Base-by-base conservation (phyloP, 192 early-diverging fungal genomes). In the Entomortierella chlamydospora region DNA sequence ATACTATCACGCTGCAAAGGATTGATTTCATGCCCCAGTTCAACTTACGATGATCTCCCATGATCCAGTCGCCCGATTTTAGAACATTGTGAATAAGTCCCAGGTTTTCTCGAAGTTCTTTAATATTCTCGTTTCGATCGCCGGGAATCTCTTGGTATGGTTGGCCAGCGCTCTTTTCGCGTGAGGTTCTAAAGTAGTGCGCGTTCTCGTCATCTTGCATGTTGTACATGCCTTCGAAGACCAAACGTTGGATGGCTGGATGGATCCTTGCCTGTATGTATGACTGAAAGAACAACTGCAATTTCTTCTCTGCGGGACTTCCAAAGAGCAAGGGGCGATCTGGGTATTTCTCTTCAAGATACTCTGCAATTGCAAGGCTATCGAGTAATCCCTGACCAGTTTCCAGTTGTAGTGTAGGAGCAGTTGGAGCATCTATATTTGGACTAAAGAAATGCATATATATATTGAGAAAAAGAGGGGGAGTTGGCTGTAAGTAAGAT, bases 341-440 rank as follows among this genome's bases (percentile, higher is more conserved):
- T 1, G 90, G 90, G 55, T 85, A 90, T 15, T 70, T 83, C 30
- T 77, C 77, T 15, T 91, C 90, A 6, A 91, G 73, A 51, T 88
- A 91, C 25, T 84, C 64, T 2, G 88, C 87, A 61, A 91, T 91
- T 0, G 77, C 61, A 64, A 82, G 84, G 8, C 88, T 89, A 31
- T 89, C 90, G 34, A 68, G 71, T 8, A 88, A 43, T 12, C 70
- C 70, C 31, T 72, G 45, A 9, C 73, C 81, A 28, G 72, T 39
- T 26, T 80, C 70, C 1, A 71, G 28, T 4, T 69, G 64, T n/a
- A 86, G 70, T 1, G 82, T 72, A 15, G 85, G 85, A 2, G 81
- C 85, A 17, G 85, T 86, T 2, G 85, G 77, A 18, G 63, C 39
- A 3, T 28, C 1, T 4, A 79, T 57, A 25, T 71, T 71, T 22